Conservation (phyloP, 176 grass and related monocot species). For the barley (Hordeum vulgare) region MorexV3_pseudomolecules_assembly NC_058519.1:5548013-5548512, state of each 20-base stretch:
- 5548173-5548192: constrained; percentile 32
- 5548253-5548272: constrained; percentile 30
- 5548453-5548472: neutral
- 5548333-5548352: too few relatives aligned
- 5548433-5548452: neutral
- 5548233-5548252: constrained; percentile 29
- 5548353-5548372: too few relatives aligned
- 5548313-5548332: neutral
- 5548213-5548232: constrained; percentile 32
- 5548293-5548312: constrained; percentile 47
- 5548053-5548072: too few relatives aligned
- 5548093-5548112: too few relatives aligned
- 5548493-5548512: neutral
- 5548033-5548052: too few relatives aligned
- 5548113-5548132: constrained; percentile 13
- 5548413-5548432: neutral
- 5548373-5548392: neutral
- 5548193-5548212: constrained; percentile 26
- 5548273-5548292: constrained; percentile 34
- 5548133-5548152: too few relatives aligned
- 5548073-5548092: too few relatives aligned
- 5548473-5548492: neutral
- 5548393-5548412: neutral
- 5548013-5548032: too few relatives aligned
- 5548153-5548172: constrained; percentile 43